Base-by-base conservation (phyloP, 2,329 filamentous ascomycete species). In the Cephalotrichum gorgonifer region DNA sequence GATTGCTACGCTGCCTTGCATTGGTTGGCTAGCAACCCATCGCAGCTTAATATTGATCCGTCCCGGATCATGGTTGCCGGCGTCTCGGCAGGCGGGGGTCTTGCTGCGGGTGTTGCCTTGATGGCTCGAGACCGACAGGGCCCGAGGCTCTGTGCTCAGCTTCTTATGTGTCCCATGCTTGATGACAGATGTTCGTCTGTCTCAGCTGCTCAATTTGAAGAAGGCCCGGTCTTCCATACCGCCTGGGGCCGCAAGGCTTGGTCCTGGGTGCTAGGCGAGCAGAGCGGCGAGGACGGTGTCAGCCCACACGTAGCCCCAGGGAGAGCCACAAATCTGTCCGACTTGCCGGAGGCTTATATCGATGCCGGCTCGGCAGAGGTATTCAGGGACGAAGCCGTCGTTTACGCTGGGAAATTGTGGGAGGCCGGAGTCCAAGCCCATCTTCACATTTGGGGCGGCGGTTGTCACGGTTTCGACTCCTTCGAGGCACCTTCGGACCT, bases 81-180 rank as follows among this genome's bases (percentile, higher is more conserved):
- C 4, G 64, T 66, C 39, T 69, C 65, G 27, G 71, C 66, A 0
- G 72, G 72, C 2, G 71, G 64, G 14, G 64, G 63, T 2, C 55
- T 74, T 1, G 68, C 67, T 0, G 65, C 69, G 1, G 61, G 58
- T 6, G 54, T 66, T 28, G 60, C 63, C 2, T 54, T 72, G 43
- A 58, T 67, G 52, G 67, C 66, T 7, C 56, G 67, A 20, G 64
- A 69, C 51, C 51, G 56, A 22, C 45, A 54, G 38, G 41, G 67
- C 56, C 49, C 58, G 54, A 35, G 53, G 64, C 49, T 64, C 57
- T 38, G 67, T 64, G 57, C 54, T 14, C 64, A 72, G 57, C 61
- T 74, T 42, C 62, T 74, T 11, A 58, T 69, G 43, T 68, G 68
- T 44, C 70, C 69, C 3, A 74, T 74, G 71, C 57, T 75, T 12